phyloP scores from a whole-genome alignment of 176 grass and related monocot genomes.

The Paspalum vaginatum region DNA sequence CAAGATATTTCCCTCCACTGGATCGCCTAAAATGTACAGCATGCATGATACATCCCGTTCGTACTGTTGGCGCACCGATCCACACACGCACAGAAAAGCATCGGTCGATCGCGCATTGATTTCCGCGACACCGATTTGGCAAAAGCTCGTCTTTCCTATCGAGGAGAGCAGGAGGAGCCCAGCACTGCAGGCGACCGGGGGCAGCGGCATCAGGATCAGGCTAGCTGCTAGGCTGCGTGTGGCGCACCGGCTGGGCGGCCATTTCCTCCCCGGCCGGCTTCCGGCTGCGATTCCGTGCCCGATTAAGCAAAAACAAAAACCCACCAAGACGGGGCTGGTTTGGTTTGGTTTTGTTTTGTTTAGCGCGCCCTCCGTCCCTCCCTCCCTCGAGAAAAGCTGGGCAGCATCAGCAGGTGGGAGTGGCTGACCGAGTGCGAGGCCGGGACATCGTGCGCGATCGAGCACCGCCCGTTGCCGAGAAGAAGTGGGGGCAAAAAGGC shows the following conservation, averaged over 20 bases:
- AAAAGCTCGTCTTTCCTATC: too few relatives aligned
- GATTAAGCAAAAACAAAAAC: constrained; percentile 31
- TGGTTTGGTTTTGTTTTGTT: too few relatives aligned
- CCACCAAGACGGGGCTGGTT: neutral
- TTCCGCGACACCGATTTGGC: too few relatives aligned
- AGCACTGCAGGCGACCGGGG: too few relatives aligned
- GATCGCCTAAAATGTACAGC: too few relatives aligned
- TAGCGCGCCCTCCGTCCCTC: neutral
- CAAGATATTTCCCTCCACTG: constrained; percentile 8
- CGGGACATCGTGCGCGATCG: constrained; percentile 22
- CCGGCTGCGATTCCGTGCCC: constrained; percentile 1
- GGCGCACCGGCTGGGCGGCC: neutral
- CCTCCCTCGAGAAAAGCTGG: neutral
- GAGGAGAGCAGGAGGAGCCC: too few relatives aligned
- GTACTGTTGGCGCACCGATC: too few relatives aligned
- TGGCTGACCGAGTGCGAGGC: constrained; percentile 29
- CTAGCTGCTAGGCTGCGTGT: neutral
- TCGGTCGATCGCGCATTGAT: too few relatives aligned
- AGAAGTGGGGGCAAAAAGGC: constrained; percentile 44
- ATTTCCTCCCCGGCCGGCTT: neutral
- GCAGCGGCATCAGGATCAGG: neutral
- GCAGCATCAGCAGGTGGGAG: too few relatives aligned
- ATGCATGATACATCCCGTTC: too few relatives aligned
- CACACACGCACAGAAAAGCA: too few relatives aligned
- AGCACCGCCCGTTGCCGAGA: neutral